phyloP scores from a whole-genome alignment of 768 basidiomycete genomes.

The Pleurotus tuber-regium region DNA sequence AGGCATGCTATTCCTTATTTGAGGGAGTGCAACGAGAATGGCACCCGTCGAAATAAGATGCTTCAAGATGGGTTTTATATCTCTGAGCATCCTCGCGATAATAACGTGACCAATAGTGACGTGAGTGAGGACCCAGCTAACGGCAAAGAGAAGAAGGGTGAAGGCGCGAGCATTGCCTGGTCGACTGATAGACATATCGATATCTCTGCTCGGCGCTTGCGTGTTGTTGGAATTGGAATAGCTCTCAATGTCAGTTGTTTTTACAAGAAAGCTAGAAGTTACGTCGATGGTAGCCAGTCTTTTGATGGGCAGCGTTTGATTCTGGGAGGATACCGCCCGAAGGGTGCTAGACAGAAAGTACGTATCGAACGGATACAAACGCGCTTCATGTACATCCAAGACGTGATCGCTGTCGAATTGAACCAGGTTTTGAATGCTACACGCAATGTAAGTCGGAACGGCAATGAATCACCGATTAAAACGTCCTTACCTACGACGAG shows the following conservation, averaged over 20 bases:
- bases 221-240: slow-evolving; percentile 24
- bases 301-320: slow-evolving; percentile 39
- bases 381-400: slow-evolving; percentile 52
- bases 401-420: slow-evolving; percentile 58
- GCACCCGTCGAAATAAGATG: slow-evolving; percentile 38
- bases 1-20: slow-evolving; percentile 53
- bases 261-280: slow-evolving; percentile 46
- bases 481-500: slow-evolving; percentile 37
- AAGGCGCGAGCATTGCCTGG: slow-evolving; percentile 44
- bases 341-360: slow-evolving; percentile 49
- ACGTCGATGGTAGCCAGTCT: slow-evolving; percentile 40
- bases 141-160: slow-evolving; percentile 41
- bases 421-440: slow-evolving; percentile 51
- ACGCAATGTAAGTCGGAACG: background rate
- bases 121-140: slow-evolving; percentile 57
- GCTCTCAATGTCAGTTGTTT: slow-evolving; percentile 36
- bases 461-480: background rate
- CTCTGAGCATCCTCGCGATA: slow-evolving; percentile 34
- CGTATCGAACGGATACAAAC: slow-evolving; percentile 56
- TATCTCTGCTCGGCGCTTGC: slow-evolving; percentile 35
- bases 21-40: slow-evolving; percentile 45
- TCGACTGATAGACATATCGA: slow-evolving; percentile 42
- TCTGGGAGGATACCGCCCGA: slow-evolving; percentile 32
- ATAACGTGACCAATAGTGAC: slow-evolving; percentile 44
- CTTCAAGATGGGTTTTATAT: slow-evolving; percentile 29